Percentiles rank a stretch among this genome's conserved stretches.
phyloP scores from a whole-genome alignment of 495 filamentous ascomycete genomes.

The Recurvomyces mirabilis region DNA sequence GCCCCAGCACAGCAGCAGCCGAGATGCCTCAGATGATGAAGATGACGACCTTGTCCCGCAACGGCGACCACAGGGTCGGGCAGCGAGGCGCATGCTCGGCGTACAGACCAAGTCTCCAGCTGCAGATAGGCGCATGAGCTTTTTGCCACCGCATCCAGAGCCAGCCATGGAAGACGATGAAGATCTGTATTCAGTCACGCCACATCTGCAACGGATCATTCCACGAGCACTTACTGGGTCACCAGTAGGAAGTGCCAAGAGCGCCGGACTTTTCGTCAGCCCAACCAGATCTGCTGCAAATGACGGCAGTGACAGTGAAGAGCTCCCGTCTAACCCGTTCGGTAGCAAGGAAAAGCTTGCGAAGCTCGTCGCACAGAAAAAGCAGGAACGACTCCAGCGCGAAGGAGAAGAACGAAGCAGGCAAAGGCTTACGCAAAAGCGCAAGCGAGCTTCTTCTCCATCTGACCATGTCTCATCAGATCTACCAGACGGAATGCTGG shows the following conservation, averaged over 20 bases:
- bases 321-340: slow-evolving; percentile 9
- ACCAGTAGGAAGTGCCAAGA: not conserved
- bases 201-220: not conserved
- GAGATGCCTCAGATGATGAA: not conserved
- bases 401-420: slow-evolving; percentile 12
- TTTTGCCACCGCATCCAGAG: not conserved
- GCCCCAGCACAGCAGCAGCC: no score
- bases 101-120: not conserved
- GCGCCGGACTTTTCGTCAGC: slow-evolving; percentile 18
- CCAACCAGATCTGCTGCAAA: slow-evolving; percentile 9
- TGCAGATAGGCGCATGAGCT: not conserved
- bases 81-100: slow-evolving; percentile 12
- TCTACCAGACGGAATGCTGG: slow-evolving; percentile 39
- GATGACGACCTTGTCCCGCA: slow-evolving; percentile 4
- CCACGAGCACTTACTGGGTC: not conserved
- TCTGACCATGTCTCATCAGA: slow-evolving; percentile 8
- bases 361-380: slow-evolving; percentile 22
- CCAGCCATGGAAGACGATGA: slow-evolving; percentile 1
- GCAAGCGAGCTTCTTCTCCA: slow-evolving; percentile 2
- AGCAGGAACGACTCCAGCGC: slow-evolving; percentile 14
- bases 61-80: slow-evolving; percentile 11
- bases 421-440: not conserved
- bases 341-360: slow-evolving; percentile 15
- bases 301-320: slow-evolving; percentile 9
- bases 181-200: slow-evolving; percentile 20